Evolutionary conservation across 2,329 filamentous ascomycete genomes (phyloP).

Genomic region (Fusarium sp.): DNA sequence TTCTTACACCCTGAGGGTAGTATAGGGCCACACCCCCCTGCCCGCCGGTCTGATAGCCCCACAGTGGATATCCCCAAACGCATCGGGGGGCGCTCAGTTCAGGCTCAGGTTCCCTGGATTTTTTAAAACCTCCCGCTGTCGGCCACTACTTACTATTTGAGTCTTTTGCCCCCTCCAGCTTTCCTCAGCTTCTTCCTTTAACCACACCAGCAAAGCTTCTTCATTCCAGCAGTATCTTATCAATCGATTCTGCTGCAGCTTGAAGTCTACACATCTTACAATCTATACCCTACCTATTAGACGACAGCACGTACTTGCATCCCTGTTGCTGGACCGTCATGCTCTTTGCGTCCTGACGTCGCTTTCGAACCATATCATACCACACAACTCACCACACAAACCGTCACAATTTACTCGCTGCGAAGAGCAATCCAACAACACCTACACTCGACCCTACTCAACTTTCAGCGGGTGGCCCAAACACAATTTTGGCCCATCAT

Average conservation of each 20-base stretch:
- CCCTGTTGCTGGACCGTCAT: conserved; percentile 33
- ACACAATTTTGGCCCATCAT: conserved; percentile 33
- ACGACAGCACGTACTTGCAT: neutral
- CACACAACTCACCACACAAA: neutral
- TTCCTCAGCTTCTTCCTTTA: conserved; percentile 17
- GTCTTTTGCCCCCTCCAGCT: conserved; percentile 30
- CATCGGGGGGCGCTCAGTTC: conserved; percentile 19
- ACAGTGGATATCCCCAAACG: conserved; percentile 36
- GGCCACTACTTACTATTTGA: conserved; percentile 34
- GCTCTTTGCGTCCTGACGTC: conserved; percentile 39
- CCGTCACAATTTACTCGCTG: conserved; percentile 22
- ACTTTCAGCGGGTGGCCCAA: conserved; percentile 16
- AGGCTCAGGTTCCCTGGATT: conserved; percentile 16
- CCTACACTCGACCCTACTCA: conserved; percentile 11
- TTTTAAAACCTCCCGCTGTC: conserved; percentile 42
- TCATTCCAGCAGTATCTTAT: conserved; percentile 24
- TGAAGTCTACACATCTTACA: neutral
- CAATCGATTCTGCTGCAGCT: conserved; percentile 31
- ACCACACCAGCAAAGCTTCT: neutral
- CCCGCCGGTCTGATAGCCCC: conserved; percentile 11
- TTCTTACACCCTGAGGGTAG: too few relatives aligned
- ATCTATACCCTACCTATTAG: neutral
- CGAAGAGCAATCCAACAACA: conserved; percentile 33
- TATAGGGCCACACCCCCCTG: conserved; percentile 22
- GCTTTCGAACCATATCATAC: conserved; percentile 6